A percentile compares a stretch with the other conserved stretches of the same genome.
These are phyloP conservation scores for Shiraia sp. DNA, from an alignment of 2,329 filamentous ascomycete genomes.

Conservation along the genomic window DNA sequence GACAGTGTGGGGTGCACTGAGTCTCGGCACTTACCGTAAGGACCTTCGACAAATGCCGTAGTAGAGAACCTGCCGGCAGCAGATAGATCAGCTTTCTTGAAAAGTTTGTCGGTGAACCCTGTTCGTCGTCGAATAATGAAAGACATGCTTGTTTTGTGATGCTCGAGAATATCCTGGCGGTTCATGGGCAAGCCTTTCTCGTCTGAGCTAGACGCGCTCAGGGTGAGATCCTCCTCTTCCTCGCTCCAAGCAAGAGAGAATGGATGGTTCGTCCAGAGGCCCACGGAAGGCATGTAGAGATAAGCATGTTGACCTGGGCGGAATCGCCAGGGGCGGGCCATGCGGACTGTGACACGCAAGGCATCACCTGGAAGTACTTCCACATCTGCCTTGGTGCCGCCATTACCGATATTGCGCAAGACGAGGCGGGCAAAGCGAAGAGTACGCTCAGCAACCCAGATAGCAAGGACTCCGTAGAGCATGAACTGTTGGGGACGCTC, in stretches of 20 bases:
- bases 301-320: slow-evolving; percentile 78
- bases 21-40: slow-evolving; percentile 61
- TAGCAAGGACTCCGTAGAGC: slow-evolving; percentile 64
- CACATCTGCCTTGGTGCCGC: slow-evolving; percentile 69
- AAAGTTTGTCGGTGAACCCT: slow-evolving; percentile 84
- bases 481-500: slow-evolving; percentile 61
- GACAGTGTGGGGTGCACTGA: slow-evolving; percentile 27
- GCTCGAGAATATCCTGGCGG: slow-evolving; percentile 55
- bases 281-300: slow-evolving; percentile 74
- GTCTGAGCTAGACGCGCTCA: slow-evolving; percentile 25
- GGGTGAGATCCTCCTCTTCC: slow-evolving; percentile 53
- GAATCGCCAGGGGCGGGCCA: slow-evolving; percentile 78
- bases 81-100: slow-evolving; percentile 64
- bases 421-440: slow-evolving; percentile 63
- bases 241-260: slow-evolving; percentile 81
- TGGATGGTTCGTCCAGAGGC: slow-evolving; percentile 75
- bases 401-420: slow-evolving; percentile 68
- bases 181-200: slow-evolving; percentile 55
- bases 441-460: slow-evolving; percentile 69
- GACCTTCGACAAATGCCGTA: slow-evolving; percentile 81
- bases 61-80: slow-evolving; percentile 62
- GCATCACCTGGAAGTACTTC: slow-evolving; percentile 78
- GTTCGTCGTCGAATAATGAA: slow-evolving; percentile 87
- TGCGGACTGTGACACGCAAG: slow-evolving; percentile 70
- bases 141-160: slow-evolving; percentile 65